Base-by-base conservation (phyloP, 2,329 filamentous ascomycete species). In the Fusarium phyllophilum region DNA sequence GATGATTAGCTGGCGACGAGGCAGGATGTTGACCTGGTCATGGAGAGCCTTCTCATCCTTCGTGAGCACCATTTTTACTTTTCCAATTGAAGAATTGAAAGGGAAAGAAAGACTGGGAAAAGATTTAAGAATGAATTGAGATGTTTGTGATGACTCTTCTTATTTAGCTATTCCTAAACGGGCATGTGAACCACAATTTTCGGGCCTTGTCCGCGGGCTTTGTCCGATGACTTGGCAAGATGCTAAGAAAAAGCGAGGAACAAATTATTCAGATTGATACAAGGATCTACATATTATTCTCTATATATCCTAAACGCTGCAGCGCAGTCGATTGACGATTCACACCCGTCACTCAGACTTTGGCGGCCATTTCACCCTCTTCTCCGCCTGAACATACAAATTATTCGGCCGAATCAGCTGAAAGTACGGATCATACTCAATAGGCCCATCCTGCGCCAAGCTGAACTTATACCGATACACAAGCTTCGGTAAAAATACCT, bases 361-460 rank as follows among this genome's bases (percentile, higher is more conserved):
- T 34, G 66, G 64, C 5, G 66, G 66, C 66, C 66, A 68, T 20
- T 68, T 68, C 5, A 68, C 55, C n/a, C 66, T 42, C 42, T 7
- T 85, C 78, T 86, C 82, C 0, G 88, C 86, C 29, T 82, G 78
- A 1, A 88, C 85, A 72, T 87, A 90, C 51, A 90, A 62, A 76
- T 90, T 89, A 31, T 84, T 84, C 2, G 88, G 88, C 18, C 88
- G 78, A 60, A 90, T 89, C 4, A 90, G 81, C 81, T 89, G 87
- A 76, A 90, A 90, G 80, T 86, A 85, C 5, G 89, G 89, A 66
- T 90, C 89, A 54, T 90, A 90, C 60, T 89, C 87, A 20, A 90
- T 81, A 0, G 85, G 81, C 2, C 82, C 86, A 14, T 88, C 83
- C 8, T 83, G 83, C 31, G 85, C 88, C 29, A 84, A 77, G 13